These are phyloP conservation scores for Peziza echinospora DNA, from an alignment of 495 filamentous ascomycete genomes.

Conservation along the genomic window DNA sequence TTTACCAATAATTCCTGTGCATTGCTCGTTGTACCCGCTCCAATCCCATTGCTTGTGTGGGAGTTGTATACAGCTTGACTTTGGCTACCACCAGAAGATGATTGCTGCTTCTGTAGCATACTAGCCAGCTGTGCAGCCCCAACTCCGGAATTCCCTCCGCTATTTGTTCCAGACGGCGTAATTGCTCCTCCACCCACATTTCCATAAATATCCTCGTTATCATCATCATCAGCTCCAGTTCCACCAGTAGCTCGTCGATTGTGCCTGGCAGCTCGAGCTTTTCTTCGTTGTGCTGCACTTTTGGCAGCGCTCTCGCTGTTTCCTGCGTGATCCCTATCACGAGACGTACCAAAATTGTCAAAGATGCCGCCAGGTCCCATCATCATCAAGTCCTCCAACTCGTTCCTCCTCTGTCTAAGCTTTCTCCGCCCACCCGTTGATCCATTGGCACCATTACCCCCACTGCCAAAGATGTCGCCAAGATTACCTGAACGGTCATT, in stretches of 20 bases:
- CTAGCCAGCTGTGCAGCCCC: not conserved
- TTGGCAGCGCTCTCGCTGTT: not conserved
- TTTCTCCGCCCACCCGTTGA: not conserved
- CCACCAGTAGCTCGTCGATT: not conserved
- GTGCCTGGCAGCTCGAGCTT: not conserved
- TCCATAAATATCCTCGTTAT: not conserved
- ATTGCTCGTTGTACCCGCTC: conserved; percentile 17
- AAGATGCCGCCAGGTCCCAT: not conserved
- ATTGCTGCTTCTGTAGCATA: not conserved
- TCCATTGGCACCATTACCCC: not conserved
- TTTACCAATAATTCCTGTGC: conserved; percentile 19
- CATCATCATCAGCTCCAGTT: not conserved
- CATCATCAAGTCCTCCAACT: not conserved
- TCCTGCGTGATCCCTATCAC: not conserved
- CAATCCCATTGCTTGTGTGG: conserved; percentile 3
- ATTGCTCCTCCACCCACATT: not conserved
- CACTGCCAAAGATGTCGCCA: not conserved
- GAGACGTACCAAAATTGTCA: not conserved
- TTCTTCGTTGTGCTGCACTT: not conserved
- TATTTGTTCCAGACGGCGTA: not conserved
- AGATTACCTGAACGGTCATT: not conserved
- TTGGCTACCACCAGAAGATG: not conserved
- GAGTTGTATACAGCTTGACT: not conserved
- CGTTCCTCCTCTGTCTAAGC: not conserved
- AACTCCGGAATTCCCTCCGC: not conserved